Evolutionary conservation across 805 yeast genomes (phyloP).

Genomic region (Millerago galiae): DNA sequence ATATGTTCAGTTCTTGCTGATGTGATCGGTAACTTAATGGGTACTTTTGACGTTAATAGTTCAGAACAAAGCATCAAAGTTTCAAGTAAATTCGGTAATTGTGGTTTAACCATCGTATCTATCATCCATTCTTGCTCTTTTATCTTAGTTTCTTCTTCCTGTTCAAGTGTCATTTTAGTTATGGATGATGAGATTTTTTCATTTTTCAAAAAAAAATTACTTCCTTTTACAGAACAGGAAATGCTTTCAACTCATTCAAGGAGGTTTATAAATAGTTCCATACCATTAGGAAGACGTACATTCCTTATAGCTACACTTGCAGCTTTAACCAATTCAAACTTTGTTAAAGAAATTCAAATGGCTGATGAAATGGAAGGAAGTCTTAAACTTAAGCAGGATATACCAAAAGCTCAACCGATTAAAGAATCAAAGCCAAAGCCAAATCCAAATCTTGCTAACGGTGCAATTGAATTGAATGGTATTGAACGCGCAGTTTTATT

Average conservation of each 20-base stretch:
- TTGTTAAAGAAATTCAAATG: slow-evolving; percentile 40
- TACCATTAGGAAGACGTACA: slow-evolving; percentile 8
- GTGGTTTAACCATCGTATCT: slow-evolving; percentile 39
- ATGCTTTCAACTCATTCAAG: background rate
- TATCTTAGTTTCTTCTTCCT: slow-evolving; percentile 5
- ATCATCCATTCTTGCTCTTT: slow-evolving; percentile 42
- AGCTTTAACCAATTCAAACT: slow-evolving; percentile 15
- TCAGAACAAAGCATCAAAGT: slow-evolving; percentile 35
- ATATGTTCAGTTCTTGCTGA: slow-evolving; percentile 47
- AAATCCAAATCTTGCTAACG: slow-evolving; percentile 39
- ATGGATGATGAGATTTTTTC: background rate
- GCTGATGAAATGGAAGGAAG: slow-evolving; percentile 52
- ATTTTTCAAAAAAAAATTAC: background rate
- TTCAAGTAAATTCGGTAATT: slow-evolving; percentile 40
- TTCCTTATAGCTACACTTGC: slow-evolving; percentile 16
- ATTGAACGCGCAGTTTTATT: slow-evolving; percentile 62
- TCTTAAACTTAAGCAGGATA: background rate
- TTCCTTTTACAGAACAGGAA: background rate
- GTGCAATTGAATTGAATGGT: slow-evolving; percentile 68
- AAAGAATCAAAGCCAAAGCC: slow-evolving; percentile 15
- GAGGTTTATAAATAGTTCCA: slow-evolving; percentile 10
- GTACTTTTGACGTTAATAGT: slow-evolving; percentile 30
- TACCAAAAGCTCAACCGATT: slow-evolving; percentile 1
- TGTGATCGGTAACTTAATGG: slow-evolving; percentile 52
- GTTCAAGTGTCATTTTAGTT: background rate